Base-by-base conservation (phyloP, 768 basidiomycete species). In the Psilocybe subaeruginosa region DNA sequence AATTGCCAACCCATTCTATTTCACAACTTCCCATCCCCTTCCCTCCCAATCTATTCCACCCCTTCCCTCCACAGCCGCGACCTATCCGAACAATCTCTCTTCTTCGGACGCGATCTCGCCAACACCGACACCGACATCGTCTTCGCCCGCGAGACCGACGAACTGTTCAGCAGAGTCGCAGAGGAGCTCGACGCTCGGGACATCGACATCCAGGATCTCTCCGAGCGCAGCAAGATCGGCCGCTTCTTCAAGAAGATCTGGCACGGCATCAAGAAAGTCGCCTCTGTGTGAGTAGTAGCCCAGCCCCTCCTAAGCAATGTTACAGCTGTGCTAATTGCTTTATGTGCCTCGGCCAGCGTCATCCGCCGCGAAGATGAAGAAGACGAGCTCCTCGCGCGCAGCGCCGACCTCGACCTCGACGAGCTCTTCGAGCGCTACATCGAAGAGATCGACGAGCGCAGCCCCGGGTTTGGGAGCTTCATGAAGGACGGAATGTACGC, bases 101-200 rank as follows among this genome's bases (percentile, higher is more conserved):
- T 57, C 27, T 62, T 58, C 37, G 60, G 58, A 8, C 60, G 58
- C 43, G 64, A 62, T 4, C 45, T 62, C 19, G 49, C 52, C 9
- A 54, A 62, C 8, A 49, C 54, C 14, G 47, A 53, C 8, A 29
- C 19, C 37, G 41, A 3, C 11, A 11, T 35, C 6, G 11, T 54
- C 1, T 41, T 50, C 48, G 55, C 58, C 14, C 66, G 66, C 47
- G 66, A 66, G 43, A 57, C 55, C 47, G 65, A 66, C 14, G 62
- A 66, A 53, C 43, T 67, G 43, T 43, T 53, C 52, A 50, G 50
- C 19, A 58, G 63, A 23, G 58, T 62, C 52, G 60, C 59, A n/a
- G 64, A 65, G 31, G 62, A 64, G 14, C 58, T 66, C 9, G 60
- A 51, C 47, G 51, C 54, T 30, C 66, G 66, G 8, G 66, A 57